These are phyloP conservation scores for Gilbertella persicaria DNA, from an alignment of 371 early-diverging fungal genomes.

Conservation along the genomic window DNA sequence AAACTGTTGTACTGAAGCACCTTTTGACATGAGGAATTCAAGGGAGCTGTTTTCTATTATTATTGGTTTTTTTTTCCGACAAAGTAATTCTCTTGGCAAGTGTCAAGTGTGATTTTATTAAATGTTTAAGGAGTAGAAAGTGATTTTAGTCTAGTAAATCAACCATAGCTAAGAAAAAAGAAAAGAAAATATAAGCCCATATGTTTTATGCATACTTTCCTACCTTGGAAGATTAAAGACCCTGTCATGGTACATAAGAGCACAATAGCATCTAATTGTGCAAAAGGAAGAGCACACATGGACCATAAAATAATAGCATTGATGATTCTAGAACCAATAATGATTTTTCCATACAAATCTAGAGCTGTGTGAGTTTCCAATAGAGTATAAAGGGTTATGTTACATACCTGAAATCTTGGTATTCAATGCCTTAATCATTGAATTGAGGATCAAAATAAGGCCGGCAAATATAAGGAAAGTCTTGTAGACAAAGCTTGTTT, in stretches of 20 bases:
- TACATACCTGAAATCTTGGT: slow-evolving; percentile 41
- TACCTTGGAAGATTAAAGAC: slow-evolving; percentile 48
- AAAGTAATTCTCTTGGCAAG: too few relatives aligned
- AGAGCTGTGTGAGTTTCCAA: background rate
- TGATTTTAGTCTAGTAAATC: slow-evolving; percentile 23
- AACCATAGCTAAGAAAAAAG: slow-evolving; percentile 15
- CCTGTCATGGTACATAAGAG: slow-evolving; percentile 44
- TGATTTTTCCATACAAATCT: slow-evolving; percentile 51
- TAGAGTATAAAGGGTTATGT: background rate
- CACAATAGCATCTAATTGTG: slow-evolving; percentile 42
- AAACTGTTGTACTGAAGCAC: too few relatives aligned
- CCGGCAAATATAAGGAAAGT: slow-evolving; percentile 51
- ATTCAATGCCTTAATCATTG: slow-evolving; percentile 51
- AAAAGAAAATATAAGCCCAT: too few relatives aligned
- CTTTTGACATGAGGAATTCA: too few relatives aligned
- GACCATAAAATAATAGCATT: slow-evolving; percentile 48
- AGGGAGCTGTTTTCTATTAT: too few relatives aligned
- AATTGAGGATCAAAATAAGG: slow-evolving; percentile 43
- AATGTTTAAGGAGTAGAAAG: too few relatives aligned
- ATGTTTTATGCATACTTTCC: slow-evolving; percentile 3
- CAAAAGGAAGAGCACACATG: slow-evolving; percentile 53
- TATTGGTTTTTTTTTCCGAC: too few relatives aligned
- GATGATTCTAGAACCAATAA: slow-evolving; percentile 42
- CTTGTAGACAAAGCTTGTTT: slow-evolving; percentile 50
- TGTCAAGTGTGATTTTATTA: too few relatives aligned